These are phyloP conservation scores for Blepharisma stoltei DNA, from an alignment of 73 alveolate genomes.

Conservation along the genomic window DNA sequence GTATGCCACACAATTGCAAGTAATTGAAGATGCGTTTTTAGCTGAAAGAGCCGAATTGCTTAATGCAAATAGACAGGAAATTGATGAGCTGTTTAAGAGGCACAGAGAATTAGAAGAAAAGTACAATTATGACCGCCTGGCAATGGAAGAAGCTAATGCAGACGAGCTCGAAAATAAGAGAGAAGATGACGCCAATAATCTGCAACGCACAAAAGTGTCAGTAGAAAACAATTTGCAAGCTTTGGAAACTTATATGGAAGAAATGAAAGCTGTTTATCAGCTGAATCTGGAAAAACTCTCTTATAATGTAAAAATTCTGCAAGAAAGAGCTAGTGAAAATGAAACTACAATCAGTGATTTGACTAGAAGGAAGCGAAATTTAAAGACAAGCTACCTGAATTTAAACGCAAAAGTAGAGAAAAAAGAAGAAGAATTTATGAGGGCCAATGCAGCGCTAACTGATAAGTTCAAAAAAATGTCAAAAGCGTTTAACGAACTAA, in stretches of 20 bases:
- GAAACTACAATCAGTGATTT: constrained; percentile 50
- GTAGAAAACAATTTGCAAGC: constrained; percentile 75
- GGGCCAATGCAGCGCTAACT: neutral
- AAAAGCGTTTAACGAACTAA: constrained; percentile 71
- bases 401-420: constrained; percentile 43
- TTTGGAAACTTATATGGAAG: constrained; percentile 80
- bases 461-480: constrained; percentile 79
- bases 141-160: constrained; percentile 71
- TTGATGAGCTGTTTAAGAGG: constrained; percentile 63
- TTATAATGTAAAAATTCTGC: constrained; percentile 66
- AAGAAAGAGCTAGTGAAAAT: constrained; percentile 68
- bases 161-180: constrained; percentile 69
- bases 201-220: constrained; percentile 70
- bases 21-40: constrained; percentile 72
- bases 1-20: constrained; percentile 60
- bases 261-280: constrained; percentile 81
- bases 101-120: constrained; percentile 68
- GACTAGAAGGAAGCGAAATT: constrained; percentile 51
- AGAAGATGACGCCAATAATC: constrained; percentile 68
- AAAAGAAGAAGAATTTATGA: constrained; percentile 48
- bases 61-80: constrained; percentile 54
- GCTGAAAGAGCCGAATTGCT: constrained; percentile 40
- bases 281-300: constrained; percentile 75
- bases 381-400: neutral
- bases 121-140: constrained; percentile 56